phyloP scores from a whole-genome alignment of 148 eudicot genomes.

The Camellia japonica region DNA sequence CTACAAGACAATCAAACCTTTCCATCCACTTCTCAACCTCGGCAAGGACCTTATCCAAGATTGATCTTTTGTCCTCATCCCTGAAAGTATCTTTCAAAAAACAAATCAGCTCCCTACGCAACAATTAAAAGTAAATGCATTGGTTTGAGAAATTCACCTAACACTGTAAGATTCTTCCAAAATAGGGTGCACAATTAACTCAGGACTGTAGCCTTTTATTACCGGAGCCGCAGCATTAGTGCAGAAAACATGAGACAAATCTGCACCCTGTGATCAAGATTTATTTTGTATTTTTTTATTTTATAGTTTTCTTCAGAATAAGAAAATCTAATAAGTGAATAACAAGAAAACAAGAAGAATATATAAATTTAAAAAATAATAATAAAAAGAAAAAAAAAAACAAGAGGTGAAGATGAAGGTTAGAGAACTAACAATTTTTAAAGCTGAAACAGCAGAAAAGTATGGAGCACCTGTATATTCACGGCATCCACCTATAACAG shows the following conservation, averaged over 20 bases:
- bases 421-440: slow-evolving; percentile 72
- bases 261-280: slow-evolving; percentile 70
- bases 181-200: slow-evolving; percentile 94
- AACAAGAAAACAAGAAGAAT: not conserved
- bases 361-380: no score
- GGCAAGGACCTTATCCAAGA: slow-evolving; percentile 53
- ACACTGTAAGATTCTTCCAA: slow-evolving; percentile 91
- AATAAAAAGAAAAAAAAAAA: not conserved
- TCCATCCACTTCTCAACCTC: slow-evolving; percentile 93
- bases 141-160: slow-evolving; percentile 36
- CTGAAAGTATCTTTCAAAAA: slow-evolving; percentile 33
- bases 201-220: slow-evolving; percentile 92
- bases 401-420: not conserved
- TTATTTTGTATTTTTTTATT: no score
- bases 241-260: slow-evolving; percentile 93
- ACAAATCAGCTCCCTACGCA: not conserved
- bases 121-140: not conserved
- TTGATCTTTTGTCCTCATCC: slow-evolving; percentile 62
- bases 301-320: no score
- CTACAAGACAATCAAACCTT: slow-evolving; percentile 94
- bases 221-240: slow-evolving; percentile 95
- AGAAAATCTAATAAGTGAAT: not conserved
- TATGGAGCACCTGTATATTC: slow-evolving; percentile 99
- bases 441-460: slow-evolving; percentile 93
- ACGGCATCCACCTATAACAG: slow-evolving; percentile 98